A percentile compares a stretch with the other conserved stretches of the same genome.
Evolutionary conservation across 2,329 filamentous ascomycete species (phyloP).

Genomic region (Celoporthe dispersa): DNA sequence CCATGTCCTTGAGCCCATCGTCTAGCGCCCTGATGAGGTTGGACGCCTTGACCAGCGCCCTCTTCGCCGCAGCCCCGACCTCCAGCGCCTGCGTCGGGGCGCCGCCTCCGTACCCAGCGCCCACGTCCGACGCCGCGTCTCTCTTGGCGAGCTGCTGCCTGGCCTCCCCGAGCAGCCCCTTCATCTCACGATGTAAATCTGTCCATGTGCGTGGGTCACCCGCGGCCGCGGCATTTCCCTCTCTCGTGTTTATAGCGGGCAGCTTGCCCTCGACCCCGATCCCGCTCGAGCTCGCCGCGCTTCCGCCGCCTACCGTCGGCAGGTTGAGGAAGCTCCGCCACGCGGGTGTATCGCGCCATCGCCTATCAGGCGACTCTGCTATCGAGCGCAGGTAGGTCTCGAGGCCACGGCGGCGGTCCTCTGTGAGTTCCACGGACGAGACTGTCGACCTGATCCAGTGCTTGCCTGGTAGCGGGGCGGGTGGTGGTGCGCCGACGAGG

Average conservation of each 20-base stretch:
- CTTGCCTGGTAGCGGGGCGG: slow-evolving; percentile 70
- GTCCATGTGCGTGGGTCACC: slow-evolving; percentile 73
- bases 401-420: slow-evolving; percentile 69
- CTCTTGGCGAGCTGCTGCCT: slow-evolving; percentile 67
- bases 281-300: slow-evolving; percentile 51
- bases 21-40: slow-evolving; percentile 67
- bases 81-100: slow-evolving; percentile 54
- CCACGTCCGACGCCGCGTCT: slow-evolving; percentile 58
- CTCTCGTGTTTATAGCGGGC: slow-evolving; percentile 42
- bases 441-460: slow-evolving; percentile 78
- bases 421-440: slow-evolving; percentile 69
- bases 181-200: slow-evolving; percentile 75
- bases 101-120: slow-evolving; percentile 40
- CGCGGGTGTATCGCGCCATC: slow-evolving; percentile 74
- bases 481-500: slow-evolving; percentile 66
- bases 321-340: slow-evolving; percentile 79
- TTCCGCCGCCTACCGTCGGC: slow-evolving; percentile 55
- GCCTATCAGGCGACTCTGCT: slow-evolving; percentile 71
- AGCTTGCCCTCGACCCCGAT: slow-evolving; percentile 37
- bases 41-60: slow-evolving; percentile 70
- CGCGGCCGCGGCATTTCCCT: slow-evolving; percentile 47
- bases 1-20: slow-evolving; percentile 65
- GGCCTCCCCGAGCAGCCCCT: slow-evolving; percentile 70
- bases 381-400: slow-evolving; percentile 75
- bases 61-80: slow-evolving; percentile 75